Conservation (phyloP, 2,329 filamentous ascomycete genomes). For the Endoconidiophora laricicola region DNA sequence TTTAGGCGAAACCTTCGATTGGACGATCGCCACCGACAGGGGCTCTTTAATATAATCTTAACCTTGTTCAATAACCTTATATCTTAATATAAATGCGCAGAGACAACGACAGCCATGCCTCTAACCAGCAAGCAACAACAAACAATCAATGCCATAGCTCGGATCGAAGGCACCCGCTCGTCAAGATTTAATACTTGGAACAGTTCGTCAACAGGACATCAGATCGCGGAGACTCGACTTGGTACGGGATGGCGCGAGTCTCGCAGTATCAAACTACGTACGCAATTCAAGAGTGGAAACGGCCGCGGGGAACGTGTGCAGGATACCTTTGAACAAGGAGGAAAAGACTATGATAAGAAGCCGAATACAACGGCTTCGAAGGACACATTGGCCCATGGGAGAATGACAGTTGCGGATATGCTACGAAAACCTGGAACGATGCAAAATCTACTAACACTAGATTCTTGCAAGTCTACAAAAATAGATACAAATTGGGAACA, state of each 20-base stretch:
- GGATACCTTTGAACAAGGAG: conserved; percentile 50
- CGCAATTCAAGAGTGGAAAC: conserved; percentile 47
- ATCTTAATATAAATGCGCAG: background rate
- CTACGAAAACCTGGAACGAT: conserved; percentile 17
- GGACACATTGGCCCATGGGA: conserved; percentile 23
- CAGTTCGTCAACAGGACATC: conserved; percentile 60
- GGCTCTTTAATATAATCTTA: background rate
- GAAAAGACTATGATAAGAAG: conserved; percentile 34
- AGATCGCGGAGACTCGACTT: conserved; percentile 52
- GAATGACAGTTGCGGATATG: conserved; percentile 37
- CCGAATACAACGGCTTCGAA: conserved; percentile 28
- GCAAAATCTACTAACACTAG: background rate
- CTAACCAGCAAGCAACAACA: background rate
- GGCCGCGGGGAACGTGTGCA: conserved; percentile 42
- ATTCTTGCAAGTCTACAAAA: background rate
- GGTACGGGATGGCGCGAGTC: conserved; percentile 54
- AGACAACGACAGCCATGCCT: conserved; percentile 1
- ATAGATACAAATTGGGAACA: no score
- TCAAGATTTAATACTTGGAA: conserved; percentile 52
- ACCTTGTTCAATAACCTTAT: background rate
- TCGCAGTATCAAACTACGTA: conserved; percentile 49
- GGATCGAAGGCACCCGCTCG: conserved; percentile 26
- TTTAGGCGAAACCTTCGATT: background rate
- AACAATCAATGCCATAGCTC: conserved; percentile 13
- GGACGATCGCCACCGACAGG: background rate